Conservation (phyloP, 163 green algal species). For the Chlamydomonas reinhardtii region DNA sequence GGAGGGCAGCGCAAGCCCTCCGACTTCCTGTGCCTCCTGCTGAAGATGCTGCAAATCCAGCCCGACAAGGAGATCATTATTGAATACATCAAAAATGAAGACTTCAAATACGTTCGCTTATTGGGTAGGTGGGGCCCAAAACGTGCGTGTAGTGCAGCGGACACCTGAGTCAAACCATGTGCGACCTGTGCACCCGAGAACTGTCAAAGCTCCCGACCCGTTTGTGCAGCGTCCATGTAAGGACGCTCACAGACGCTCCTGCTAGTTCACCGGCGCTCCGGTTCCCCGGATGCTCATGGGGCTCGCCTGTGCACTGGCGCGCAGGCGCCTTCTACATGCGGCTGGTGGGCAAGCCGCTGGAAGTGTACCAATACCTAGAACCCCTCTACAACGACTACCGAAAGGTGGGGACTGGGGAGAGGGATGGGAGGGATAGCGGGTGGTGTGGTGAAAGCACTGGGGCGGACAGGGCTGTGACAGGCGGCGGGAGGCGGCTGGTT, state of each 20-base stretch:
- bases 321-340: constrained; percentile 97
- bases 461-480: too few species aligned
- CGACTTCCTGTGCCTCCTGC: constrained; percentile 96
- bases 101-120: constrained; percentile 98
- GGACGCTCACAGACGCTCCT: too few species aligned
- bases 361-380: constrained; percentile 98
- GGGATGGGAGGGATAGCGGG: not conserved
- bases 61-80: constrained; percentile 98
- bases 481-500: too few species aligned
- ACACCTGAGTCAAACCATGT: too few species aligned
- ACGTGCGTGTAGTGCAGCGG: too few species aligned
- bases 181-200: not conserved
- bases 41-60: constrained; percentile 99
- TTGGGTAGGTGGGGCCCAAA: constrained; percentile 74
- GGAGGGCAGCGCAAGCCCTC: constrained; percentile 88
- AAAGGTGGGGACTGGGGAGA: constrained; percentile 71
- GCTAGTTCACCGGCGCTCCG: too few species aligned
- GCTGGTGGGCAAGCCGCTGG: constrained; percentile 90
- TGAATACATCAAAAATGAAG: constrained; percentile 99
- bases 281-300: too few species aligned
- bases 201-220: not conserved
- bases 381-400: constrained; percentile 98
- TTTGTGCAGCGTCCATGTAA: too few species aligned
- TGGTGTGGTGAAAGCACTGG: too few species aligned
- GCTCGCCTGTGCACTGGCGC: too few species aligned